Percentiles rank a stretch among this genome's conserved stretches.
phyloP scores from a whole-genome alignment of 2,329 filamentous ascomycete species.

The Exophiala bonariae region DNA sequence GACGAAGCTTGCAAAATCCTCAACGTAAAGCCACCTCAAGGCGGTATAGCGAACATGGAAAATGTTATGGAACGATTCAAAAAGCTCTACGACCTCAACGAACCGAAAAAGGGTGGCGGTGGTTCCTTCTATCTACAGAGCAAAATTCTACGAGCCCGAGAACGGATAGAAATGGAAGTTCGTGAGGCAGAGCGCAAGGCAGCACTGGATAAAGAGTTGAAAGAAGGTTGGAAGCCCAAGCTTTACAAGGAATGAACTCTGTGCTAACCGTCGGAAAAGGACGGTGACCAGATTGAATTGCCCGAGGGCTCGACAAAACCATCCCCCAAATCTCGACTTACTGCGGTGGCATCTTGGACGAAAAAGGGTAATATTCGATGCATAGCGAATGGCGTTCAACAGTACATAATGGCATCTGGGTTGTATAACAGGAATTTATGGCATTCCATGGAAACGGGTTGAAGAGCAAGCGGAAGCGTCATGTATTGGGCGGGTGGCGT shows the following conservation, averaged over 20 bases:
- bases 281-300: conserved; percentile 23
- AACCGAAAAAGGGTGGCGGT: conserved; percentile 75
- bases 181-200: conserved; percentile 69
- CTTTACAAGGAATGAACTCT: conserved; percentile 78
- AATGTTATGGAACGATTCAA: conserved; percentile 86
- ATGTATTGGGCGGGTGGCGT: not conserved
- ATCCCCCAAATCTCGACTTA: not conserved
- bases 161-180: conserved; percentile 87
- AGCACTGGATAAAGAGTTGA: conserved; percentile 73
- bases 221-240: conserved; percentile 91
- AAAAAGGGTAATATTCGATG: conserved; percentile 11
- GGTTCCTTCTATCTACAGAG: conserved; percentile 98
- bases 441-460: not conserved
- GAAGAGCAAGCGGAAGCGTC: conserved; percentile 1
- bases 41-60: conserved; percentile 74
- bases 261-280: conserved; percentile 27
- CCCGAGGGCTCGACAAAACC: not conserved
- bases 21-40: conserved; percentile 85
- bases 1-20: conserved; percentile 97
- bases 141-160: conserved; percentile 87
- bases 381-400: conserved; percentile 27
- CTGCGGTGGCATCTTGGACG: not conserved
- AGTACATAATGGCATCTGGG: conserved; percentile 1
- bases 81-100: conserved; percentile 88
- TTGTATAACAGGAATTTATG: conserved; percentile 22